A percentile compares a stretch with the other conserved stretches of the same genome.
These are phyloP conservation scores for Amaranthus cruentus DNA, from an alignment of 148 eudicot genomes.

Conservation along the genomic window DNA sequence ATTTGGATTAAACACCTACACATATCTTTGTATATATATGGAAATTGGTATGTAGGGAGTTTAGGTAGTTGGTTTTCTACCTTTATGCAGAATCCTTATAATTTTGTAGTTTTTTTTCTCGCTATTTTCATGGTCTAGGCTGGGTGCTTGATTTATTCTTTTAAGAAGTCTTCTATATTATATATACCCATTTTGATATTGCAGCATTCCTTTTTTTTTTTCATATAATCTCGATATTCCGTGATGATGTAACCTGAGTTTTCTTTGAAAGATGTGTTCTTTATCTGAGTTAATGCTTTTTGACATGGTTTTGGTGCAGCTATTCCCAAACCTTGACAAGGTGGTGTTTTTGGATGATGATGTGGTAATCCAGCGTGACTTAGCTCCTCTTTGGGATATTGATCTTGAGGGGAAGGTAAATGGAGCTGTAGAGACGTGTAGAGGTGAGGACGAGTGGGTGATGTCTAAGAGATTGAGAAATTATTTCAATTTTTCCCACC, in stretches of 20 bases:
- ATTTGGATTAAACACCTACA: neutral
- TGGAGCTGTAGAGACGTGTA: constrained; percentile 99
- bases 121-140: neutral
- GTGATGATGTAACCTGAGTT: neutral
- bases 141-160: neutral
- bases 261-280: neutral
- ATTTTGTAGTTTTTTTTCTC: neutral
- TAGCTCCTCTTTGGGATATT: constrained; percentile 90
- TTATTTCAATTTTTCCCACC: constrained; percentile 97
- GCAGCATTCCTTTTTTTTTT: neutral
- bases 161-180: neutral
- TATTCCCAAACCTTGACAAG: constrained; percentile 89
- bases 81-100: neutral
- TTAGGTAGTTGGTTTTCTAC: neutral
- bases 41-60: neutral
- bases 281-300: neutral
- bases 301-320: constrained; percentile 44
- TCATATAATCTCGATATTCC: neutral
- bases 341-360: constrained; percentile 96
- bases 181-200: neutral
- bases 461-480: constrained; percentile 90
- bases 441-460: constrained; percentile 92
- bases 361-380: constrained; percentile 87
- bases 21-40: neutral
- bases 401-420: constrained; percentile 90